Percentiles rank a stretch among this genome's conserved stretches.
These are phyloP conservation scores for Yamadazyma ubonensis DNA, from an alignment of 805 yeast genomes.

Conservation along the genomic window DNA sequence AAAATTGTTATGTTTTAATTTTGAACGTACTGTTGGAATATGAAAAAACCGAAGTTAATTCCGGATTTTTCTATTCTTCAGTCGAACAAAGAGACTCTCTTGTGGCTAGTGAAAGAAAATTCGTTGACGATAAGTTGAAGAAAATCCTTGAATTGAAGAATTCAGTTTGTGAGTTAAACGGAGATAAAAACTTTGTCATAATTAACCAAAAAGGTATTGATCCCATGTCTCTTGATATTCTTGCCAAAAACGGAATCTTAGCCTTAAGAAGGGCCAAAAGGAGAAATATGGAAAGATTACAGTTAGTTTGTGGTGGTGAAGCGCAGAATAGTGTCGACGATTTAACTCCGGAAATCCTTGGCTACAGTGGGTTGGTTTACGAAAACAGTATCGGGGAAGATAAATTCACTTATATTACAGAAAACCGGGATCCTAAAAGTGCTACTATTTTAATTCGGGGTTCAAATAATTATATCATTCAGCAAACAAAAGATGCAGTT, in stretches of 20 bases:
- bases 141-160: slow-evolving; percentile 92
- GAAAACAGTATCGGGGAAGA: slow-evolving; percentile 97
- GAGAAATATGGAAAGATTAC: slow-evolving; percentile 98
- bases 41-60: slow-evolving; percentile 96
- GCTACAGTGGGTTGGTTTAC: slow-evolving; percentile 85
- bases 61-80: slow-evolving; percentile 88
- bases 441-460: slow-evolving; percentile 93
- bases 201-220: slow-evolving; percentile 98
- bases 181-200: slow-evolving; percentile 80
- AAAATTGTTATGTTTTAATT: slow-evolving; percentile 81
- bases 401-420: slow-evolving; percentile 93
- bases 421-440: slow-evolving; percentile 82
- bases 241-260: slow-evolving; percentile 88
- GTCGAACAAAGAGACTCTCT: slow-evolving; percentile 96
- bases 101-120: slow-evolving; percentile 88
- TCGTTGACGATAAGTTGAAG: slow-evolving; percentile 89
- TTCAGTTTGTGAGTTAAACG: slow-evolving; percentile 77
- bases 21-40: slow-evolving; percentile 93
- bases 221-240: slow-evolving; percentile 92
- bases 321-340: slow-evolving; percentile 98
- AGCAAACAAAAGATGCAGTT: slow-evolving; percentile 94
- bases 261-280: slow-evolving; percentile 98
- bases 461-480: slow-evolving; percentile 82
- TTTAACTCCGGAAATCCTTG: slow-evolving; percentile 72
- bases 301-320: slow-evolving; percentile 93